Percentiles rank a stretch among this genome's conserved stretches.
These are phyloP conservation scores for Akanthomyces uredinophilus DNA, from an alignment of 2,329 filamentous ascomycete genomes.

Conservation along the genomic window DNA sequence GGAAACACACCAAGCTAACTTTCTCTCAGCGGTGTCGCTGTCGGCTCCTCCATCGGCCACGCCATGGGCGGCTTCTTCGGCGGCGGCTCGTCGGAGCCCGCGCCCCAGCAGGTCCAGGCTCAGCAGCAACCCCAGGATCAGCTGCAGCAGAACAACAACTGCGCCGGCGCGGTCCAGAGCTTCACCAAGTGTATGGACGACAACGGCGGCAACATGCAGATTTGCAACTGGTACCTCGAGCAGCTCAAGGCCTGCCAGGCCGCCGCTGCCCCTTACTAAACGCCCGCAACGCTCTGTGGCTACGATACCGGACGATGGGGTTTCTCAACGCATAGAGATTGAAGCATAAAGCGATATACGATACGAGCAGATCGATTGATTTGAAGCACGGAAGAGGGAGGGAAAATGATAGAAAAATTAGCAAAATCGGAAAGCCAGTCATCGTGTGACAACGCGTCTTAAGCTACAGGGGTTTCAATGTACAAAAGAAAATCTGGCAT, in stretches of 20 bases:
- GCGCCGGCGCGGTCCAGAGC: conserved; percentile 70
- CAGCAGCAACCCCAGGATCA: conserved; percentile 47
- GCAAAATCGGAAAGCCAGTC: neutral
- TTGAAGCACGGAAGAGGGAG: neutral
- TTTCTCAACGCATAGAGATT: neutral
- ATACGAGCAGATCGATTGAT: conserved; percentile 1
- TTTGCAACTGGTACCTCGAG: conserved; percentile 97
- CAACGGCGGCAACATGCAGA: conserved; percentile 86
- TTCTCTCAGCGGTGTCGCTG: conserved; percentile 75
- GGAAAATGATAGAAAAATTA: neutral
- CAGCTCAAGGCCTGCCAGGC: conserved; percentile 89
- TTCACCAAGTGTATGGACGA: conserved; percentile 98
- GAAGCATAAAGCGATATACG: conserved; percentile 4
- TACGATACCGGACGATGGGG: neutral
- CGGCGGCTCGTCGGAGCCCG: conserved; percentile 55
- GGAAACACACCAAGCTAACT: neutral
- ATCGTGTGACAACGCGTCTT: neutral
- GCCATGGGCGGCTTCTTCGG: conserved; percentile 90
- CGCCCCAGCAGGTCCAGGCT: conserved; percentile 45
- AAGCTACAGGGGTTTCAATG: neutral
- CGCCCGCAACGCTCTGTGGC: too few relatives aligned
- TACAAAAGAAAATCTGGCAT: conserved; percentile 3
- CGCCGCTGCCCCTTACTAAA: conserved; percentile 67
- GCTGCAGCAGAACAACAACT: conserved; percentile 57
- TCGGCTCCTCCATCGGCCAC: conserved; percentile 93